Evolutionary conservation across 129 eudicot species (phyloP).

Genomic region (Saposhnikovia divaricata): DNA sequence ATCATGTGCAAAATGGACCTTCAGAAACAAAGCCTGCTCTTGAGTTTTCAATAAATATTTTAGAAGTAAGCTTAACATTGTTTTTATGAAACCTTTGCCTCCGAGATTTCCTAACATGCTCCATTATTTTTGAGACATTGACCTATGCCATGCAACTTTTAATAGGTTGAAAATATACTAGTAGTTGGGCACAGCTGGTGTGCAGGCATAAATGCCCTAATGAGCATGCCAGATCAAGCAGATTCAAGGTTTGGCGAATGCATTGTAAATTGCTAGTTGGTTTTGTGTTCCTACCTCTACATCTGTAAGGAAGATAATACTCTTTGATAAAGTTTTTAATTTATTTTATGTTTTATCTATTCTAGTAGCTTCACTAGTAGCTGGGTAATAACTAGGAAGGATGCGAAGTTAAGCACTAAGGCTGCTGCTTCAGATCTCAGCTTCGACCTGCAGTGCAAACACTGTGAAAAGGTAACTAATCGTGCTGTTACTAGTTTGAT

Average conservation of each 20-base stretch:
- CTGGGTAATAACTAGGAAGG: slow-evolving; percentile 75
- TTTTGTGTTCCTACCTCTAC: not conserved
- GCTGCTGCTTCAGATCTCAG: slow-evolving; percentile 63
- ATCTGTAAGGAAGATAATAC: not conserved
- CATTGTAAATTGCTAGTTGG: not conserved
- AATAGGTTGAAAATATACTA: slow-evolving; percentile 79
- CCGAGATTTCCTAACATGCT: not conserved
- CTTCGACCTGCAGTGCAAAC: slow-evolving; percentile 81
- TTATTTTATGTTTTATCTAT: not conserved
- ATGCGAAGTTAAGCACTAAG: slow-evolving; percentile 63
- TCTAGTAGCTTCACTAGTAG: slow-evolving; percentile 80
- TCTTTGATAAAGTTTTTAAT: not conserved
- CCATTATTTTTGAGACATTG: not conserved
- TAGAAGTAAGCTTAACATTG: slow-evolving; percentile 44
- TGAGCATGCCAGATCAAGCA: slow-evolving; percentile 69
- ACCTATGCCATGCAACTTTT: not conserved
- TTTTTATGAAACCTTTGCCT: not conserved
- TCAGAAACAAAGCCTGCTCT: slow-evolving; percentile 90
- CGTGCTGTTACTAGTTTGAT: not conserved
- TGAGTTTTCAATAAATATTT: slow-evolving; percentile 77
- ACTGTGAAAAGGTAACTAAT: slow-evolving; percentile 76
- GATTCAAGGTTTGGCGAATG: slow-evolving; percentile 48
- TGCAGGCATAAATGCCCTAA: slow-evolving; percentile 90
- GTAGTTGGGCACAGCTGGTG: slow-evolving; percentile 95
- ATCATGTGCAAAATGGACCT: slow-evolving; percentile 66